Evolutionary conservation across 176 grass and related monocot genomes (phyloP), one percentile per base, ranked within the genome.

Genomic region (Alopecurus myosuroides): DNA sequence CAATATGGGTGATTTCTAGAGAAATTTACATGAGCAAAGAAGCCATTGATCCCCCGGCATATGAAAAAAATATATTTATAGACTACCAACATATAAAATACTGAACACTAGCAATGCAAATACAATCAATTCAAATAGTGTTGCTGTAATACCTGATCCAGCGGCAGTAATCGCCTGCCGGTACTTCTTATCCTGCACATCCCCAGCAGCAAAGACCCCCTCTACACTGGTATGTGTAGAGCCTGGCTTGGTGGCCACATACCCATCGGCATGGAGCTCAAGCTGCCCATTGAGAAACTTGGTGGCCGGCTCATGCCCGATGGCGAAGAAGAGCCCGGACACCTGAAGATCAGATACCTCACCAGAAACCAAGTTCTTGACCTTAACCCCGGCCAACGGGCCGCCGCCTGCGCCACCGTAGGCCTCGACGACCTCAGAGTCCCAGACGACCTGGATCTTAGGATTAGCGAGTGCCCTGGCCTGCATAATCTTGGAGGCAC

Each of bases 151-250:
- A 99, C 97, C 97, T 91, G 93, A 96, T 51, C 93, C 93, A 61
- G 93, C 93, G 3, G 97, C 97, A 10, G 93, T 96, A 72, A 99
- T 87, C 9, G 93, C 93, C 90, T 99, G 97, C 9, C 97, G 89
- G 58, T 99, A 96, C 88, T 92, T 96, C 86, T 96, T 99, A 75
- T 96, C 97, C 81, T 96, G 97, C 62, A 99, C 91, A 11, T 99
- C 97, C 3, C 97, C 89, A 51, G 97, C 89, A 34, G 97, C 97
- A 60, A 94, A 96, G 20, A 98, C 97, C 1, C 97, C 97, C 45
- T 92, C 90, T 13, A 99, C 97, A 89, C 88, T 99, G 30, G 93
- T 99, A 46, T 94, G 86, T 6, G 97, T 94, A 14, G 93, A 90
- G 5, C 91, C 93, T 3, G 89, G 90, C 80, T 94, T 91, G 31